Conservation (phyloP, 1,284 basidiomycete species). For the Violaceomyces palustris region DNA sequence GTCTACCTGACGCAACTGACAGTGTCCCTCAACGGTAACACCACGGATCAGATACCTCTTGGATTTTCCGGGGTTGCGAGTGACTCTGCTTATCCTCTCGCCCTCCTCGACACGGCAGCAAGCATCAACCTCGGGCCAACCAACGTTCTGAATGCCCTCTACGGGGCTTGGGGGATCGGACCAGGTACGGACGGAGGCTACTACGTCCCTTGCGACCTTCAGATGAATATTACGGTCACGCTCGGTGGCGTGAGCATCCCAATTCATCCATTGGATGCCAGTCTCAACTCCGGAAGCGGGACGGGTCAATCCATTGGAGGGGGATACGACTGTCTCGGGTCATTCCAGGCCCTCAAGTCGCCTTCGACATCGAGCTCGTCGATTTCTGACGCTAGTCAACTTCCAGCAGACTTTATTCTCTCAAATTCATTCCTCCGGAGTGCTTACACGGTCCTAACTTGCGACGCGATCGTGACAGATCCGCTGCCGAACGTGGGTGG, state of each 20-base stretch:
- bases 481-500: too few species aligned
- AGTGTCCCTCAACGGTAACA: constrained; percentile 19
- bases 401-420: constrained; percentile 41
- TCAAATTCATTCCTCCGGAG: constrained; percentile 41
- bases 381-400: constrained; percentile 15
- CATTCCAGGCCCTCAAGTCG: constrained; percentile 38
- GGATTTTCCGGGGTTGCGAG: constrained; percentile 17
- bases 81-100: constrained; percentile 18
- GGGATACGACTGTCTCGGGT: constrained; percentile 39
- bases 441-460: constrained; percentile 40
- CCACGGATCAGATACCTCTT: constrained; percentile 18
- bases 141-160: constrained; percentile 35
- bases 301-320: constrained; percentile 6
- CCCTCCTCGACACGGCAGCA: constrained; percentile 33
- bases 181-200: constrained; percentile 36
- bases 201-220: constrained; percentile 39
- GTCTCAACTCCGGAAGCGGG: constrained; percentile 12
- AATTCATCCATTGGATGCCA: constrained; percentile 44
- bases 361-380: constrained; percentile 16
- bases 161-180: constrained; percentile 42
- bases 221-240: constrained; percentile 34
- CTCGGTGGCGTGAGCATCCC: constrained; percentile 29
- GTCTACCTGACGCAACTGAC: constrained; percentile 21
- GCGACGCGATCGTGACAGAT: constrained; percentile 25
- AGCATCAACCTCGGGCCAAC: constrained; percentile 34